Evolutionary conservation across 208 protist species (phyloP).

Genomic region (Trypanosomatidae sp.): DNA sequence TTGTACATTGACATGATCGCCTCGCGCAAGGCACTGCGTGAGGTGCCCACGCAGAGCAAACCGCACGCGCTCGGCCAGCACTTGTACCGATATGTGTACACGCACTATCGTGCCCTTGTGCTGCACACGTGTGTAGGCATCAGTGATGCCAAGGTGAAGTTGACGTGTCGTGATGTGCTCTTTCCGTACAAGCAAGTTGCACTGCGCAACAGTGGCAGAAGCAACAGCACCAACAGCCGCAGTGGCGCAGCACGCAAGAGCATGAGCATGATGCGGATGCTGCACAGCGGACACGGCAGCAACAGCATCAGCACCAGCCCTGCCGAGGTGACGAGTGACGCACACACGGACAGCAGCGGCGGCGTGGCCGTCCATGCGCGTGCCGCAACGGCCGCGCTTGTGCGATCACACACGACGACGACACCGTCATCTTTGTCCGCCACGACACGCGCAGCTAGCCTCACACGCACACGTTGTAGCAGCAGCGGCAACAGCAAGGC

Average conservation of each 20-base stretch:
- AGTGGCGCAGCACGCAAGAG: too few species aligned
- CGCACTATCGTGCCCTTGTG: neutral
- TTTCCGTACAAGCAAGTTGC: conserved; percentile 24
- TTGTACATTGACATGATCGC: conserved; percentile 50
- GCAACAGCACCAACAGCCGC: too few species aligned
- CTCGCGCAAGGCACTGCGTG: conserved; percentile 54
- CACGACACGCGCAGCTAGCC: neutral
- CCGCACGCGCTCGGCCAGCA: conserved; percentile 43
- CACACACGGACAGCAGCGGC: neutral
- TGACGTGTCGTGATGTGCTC: conserved; percentile 50
- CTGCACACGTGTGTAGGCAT: conserved; percentile 16
- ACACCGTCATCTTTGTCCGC: neutral
- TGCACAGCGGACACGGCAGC: too few species aligned
- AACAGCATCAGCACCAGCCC: too few species aligned
- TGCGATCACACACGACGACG: neutral
- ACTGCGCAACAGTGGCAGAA: too few species aligned
- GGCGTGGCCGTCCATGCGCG: neutral
- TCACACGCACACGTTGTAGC: neutral
- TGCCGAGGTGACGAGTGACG: too few species aligned
- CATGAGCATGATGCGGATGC: too few species aligned
- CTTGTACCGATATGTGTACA: conserved; percentile 18
- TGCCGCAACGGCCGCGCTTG: neutral
- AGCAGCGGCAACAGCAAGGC: too few species aligned
- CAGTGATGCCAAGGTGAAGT: conserved; percentile 34
- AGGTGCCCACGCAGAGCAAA: conserved; percentile 18